A percentile compares a stretch with the other conserved stretches of the same genome.
Conservation (phyloP, 2,329 filamentous ascomycete species). For the Akanthomyces uredinophilus region DNA sequence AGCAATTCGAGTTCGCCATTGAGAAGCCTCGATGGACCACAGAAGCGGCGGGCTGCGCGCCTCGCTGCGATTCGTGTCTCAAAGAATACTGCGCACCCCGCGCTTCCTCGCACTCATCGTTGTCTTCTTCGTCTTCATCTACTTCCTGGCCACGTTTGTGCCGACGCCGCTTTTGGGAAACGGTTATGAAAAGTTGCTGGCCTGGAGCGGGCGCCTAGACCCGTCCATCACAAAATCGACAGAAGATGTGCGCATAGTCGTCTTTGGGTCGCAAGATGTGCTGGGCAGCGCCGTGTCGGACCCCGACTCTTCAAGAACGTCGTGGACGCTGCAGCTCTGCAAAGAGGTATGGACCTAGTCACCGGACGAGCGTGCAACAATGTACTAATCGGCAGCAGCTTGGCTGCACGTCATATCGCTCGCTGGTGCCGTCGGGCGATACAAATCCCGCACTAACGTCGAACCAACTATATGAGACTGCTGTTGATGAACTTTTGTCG, state of each 20-base stretch:
- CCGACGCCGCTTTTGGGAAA: background rate
- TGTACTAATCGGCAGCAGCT: slow-evolving; percentile 31
- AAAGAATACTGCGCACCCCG: background rate
- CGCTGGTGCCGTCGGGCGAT: slow-evolving; percentile 37
- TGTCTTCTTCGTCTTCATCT: background rate
- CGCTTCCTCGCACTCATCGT: background rate
- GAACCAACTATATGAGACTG: slow-evolving; percentile 48
- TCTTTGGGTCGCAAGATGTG: slow-evolving; percentile 12
- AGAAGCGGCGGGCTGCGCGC: background rate
- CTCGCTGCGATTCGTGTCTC: background rate
- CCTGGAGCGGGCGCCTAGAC: background rate
- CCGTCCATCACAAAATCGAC: slow-evolving; percentile 3
- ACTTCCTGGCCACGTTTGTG: background rate
- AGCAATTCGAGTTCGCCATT: too few relatives aligned
- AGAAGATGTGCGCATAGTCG: slow-evolving; percentile 7
- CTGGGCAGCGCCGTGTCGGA: slow-evolving; percentile 5
- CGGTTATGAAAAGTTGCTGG: background rate
- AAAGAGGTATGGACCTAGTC: background rate
- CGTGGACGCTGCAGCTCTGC: slow-evolving; percentile 10
- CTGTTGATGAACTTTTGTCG: slow-evolving; percentile 32
- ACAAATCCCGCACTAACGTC: slow-evolving; percentile 47
- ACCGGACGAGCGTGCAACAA: background rate
- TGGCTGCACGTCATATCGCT: slow-evolving; percentile 40
- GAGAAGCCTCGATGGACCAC: background rate
- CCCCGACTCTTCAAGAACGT: background rate